Evolutionary conservation across 1,284 basidiomycete genomes (phyloP), one percentile per base, ranked within the genome.

Genomic region (Exobasidium cylindrosporum): DNA sequence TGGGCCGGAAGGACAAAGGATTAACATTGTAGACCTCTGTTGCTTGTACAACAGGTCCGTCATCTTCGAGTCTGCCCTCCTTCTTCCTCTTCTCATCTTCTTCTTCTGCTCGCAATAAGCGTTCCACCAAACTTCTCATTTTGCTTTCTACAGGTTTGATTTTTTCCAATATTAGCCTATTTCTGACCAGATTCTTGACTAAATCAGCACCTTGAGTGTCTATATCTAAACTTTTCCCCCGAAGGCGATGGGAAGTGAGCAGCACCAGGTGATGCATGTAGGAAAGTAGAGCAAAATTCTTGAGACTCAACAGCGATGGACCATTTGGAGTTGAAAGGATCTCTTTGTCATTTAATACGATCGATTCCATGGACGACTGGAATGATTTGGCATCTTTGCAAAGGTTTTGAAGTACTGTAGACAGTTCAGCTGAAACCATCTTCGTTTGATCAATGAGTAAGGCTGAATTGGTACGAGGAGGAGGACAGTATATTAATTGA

Each of bases 91-190:
- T 29, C 26, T 72, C 65, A 2, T 57, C 67, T 44, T 66, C 70
- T 2, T 64, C 71, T 3, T 72, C 72, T 3, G 76, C 67, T 10
- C 68, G 62, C 10, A 77, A 55, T 21, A 74, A 86, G 80, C 97
- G 97, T 74, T 97, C 93, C 74, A 97, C 91, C 80, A 97, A 94
- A 80, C 97, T 96, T 64, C 87, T 88, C 84, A 97, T 88, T 74
- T 90, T 88, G 59, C 84, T 85, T 81, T 98, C 94, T 43, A 98
- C 71, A 0, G 82, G 81, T 29, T 81, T 75, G 28, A 83, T 79
- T 71, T 84, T 84, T 60, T 84, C 84, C 21, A 79, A 63, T 46
- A 73, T 58, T n/a, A 79, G 58, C 0, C 77, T 62, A 23, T 71
- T 58, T 58, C 66, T 65, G 30, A 78, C 63, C 1, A 79, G 64